These are phyloP conservation scores for Aspergillus pseudoglaucus DNA, from an alignment of 2,329 filamentous ascomycete species.

Conservation along the genomic window DNA sequence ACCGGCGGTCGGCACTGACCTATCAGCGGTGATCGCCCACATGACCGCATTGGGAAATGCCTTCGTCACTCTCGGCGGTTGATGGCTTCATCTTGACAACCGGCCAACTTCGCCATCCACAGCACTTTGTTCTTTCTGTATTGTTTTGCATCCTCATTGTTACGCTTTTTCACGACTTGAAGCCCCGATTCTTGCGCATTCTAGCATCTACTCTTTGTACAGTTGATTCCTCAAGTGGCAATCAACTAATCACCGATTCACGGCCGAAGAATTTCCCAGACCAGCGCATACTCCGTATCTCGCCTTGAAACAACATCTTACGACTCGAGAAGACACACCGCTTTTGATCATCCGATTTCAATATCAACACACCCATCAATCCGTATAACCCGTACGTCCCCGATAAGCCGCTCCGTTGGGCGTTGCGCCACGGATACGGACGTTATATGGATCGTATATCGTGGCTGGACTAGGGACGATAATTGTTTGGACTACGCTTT, in stretches of 20 bases:
- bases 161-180: too few species aligned
- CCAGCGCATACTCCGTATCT: not conserved
- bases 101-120: not conserved
- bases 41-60: not conserved
- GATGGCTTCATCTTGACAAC: not conserved
- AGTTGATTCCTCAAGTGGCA: not conserved
- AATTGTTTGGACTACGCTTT: conserved; percentile 1
- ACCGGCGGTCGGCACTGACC: conserved; percentile 1
- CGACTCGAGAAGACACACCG: not conserved
- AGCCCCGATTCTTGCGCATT: too few species aligned
- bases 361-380: not conserved
- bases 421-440: not conserved
- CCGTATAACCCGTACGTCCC: not conserved
- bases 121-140: not conserved
- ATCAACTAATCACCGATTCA: not conserved
- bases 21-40: not conserved
- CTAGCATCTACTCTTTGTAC: too few species aligned
- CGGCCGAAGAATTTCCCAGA: not conserved
- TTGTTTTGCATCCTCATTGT: not conserved
- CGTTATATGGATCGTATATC: conserved; percentile 1
- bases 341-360: not conserved
- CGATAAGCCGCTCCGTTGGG: not conserved
- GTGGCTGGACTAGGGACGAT: conserved; percentile 1
- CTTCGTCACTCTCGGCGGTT: not conserved
- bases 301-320: not conserved